Evolutionary conservation across 2,329 filamentous ascomycete genomes (phyloP).

Genomic region (Penicillium polonicum): DNA sequence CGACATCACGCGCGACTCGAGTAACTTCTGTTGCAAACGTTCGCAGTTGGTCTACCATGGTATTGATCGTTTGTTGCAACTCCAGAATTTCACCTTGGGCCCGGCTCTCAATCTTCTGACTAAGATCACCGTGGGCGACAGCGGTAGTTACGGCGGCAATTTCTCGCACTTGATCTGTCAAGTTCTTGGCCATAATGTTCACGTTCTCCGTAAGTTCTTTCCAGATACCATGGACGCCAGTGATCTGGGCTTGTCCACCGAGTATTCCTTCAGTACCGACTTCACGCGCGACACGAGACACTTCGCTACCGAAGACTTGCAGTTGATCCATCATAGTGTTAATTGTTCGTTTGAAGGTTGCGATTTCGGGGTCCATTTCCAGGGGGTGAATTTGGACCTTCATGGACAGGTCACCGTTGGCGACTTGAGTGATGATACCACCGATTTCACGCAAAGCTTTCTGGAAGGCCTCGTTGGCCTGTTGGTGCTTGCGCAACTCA

Average conservation of each 20-base stretch:
- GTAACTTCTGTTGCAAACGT: conserved; percentile 84
- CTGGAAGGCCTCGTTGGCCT: conserved; percentile 97
- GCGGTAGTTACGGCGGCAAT: conserved; percentile 82
- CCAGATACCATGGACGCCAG: conserved; percentile 94
- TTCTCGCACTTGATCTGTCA: conserved; percentile 80
- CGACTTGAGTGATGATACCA: conserved; percentile 94
- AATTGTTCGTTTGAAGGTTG: conserved; percentile 95
- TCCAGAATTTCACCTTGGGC: conserved; percentile 80
- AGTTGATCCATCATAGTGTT: conserved; percentile 99
- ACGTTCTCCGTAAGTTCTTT: conserved; percentile 92
- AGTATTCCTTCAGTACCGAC: conserved; percentile 94
- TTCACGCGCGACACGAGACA: conserved; percentile 89
- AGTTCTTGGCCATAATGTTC: conserved; percentile 80
- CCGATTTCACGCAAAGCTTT: conserved; percentile 96
- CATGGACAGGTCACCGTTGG: conserved; percentile 91
- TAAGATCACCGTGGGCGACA: conserved; percentile 78
- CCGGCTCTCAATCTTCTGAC: conserved; percentile 78
- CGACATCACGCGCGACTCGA: conserved; percentile 77
- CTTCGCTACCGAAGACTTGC: conserved; percentile 93
- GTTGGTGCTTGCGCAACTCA: conserved; percentile 94
- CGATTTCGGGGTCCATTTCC: conserved; percentile 98
- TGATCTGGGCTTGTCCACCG: conserved; percentile 88
- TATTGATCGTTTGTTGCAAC: conserved; percentile 82
- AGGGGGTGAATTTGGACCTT: conserved; percentile 94
- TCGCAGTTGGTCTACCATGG: conserved; percentile 82